Conservation (phyloP, 306 rosid species). For the Cucumis hystrix region DNA sequence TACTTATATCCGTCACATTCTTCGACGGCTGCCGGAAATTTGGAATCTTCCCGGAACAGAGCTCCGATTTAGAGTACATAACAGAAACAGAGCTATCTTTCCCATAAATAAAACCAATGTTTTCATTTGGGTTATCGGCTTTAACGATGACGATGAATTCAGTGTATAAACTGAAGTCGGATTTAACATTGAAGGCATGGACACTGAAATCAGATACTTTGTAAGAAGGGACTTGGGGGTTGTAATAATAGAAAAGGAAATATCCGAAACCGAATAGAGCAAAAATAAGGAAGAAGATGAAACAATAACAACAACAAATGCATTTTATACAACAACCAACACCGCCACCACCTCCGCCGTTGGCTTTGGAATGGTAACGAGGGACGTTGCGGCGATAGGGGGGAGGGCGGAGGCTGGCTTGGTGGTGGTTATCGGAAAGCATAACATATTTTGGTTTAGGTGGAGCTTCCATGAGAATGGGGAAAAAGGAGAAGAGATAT, state of each 20-base stretch:
- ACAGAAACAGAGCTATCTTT: slow-evolving; percentile 5
- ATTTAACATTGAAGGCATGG: neutral
- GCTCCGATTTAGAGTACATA: neutral
- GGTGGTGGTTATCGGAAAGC: neutral
- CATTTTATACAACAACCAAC: neutral
- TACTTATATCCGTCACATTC: slow-evolving; percentile 11
- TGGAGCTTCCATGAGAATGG: slow-evolving; percentile 4
- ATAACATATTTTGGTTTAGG: neutral
- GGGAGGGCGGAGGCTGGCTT: slow-evolving; percentile 5
- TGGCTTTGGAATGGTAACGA: neutral
- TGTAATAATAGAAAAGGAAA: neutral
- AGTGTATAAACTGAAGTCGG: slow-evolving; percentile 1
- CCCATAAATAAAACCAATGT: slow-evolving; percentile 3
- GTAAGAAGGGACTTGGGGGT: slow-evolving; percentile 9
- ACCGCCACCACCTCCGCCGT: neutral
- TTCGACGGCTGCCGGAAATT: slow-evolving; percentile 23
- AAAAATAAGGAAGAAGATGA: neutral
- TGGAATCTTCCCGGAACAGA: slow-evolving; percentile 18
- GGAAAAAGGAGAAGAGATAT: neutral
- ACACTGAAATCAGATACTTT: neutral
- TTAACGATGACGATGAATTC: slow-evolving; percentile 3
- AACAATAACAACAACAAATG: neutral
- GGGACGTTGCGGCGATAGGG: slow-evolving; percentile 7
- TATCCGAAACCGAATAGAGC: neutral
- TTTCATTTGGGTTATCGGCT: slow-evolving; percentile 1